Conservation (phyloP, 352 stramenopile genomes). For the Globisporangium yorkense region DNA sequence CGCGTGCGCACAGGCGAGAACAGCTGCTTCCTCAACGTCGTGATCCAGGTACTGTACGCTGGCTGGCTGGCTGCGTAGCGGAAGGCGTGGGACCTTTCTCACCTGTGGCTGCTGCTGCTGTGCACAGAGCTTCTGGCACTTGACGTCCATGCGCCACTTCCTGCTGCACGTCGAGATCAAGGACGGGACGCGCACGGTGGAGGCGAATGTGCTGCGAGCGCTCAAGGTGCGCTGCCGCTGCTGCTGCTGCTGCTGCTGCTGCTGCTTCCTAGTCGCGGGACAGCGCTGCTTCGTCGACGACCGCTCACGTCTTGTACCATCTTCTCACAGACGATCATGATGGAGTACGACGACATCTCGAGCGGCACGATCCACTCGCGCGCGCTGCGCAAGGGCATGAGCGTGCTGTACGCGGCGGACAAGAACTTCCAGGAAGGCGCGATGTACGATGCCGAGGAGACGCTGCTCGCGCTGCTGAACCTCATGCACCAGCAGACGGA, state of each 20-base stretch:
- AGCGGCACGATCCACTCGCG: slow-evolving; percentile 73
- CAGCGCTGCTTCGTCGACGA: too few species aligned
- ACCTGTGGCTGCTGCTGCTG: background rate
- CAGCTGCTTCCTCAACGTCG: slow-evolving; percentile 89
- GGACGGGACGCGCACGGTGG: slow-evolving; percentile 55
- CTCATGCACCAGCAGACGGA: slow-evolving; percentile 86
- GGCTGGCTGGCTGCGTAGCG: background rate
- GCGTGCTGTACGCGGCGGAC: slow-evolving; percentile 74
- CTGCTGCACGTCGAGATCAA: slow-evolving; percentile 85
- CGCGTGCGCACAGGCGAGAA: slow-evolving; percentile 55
- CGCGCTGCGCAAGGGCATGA: slow-evolving; percentile 77
- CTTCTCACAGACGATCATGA: slow-evolving; percentile 54
- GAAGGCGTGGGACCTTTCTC: background rate
- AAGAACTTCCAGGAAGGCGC: slow-evolving; percentile 84
- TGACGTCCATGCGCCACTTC: slow-evolving; percentile 83
- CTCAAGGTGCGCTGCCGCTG: slow-evolving; percentile 31
- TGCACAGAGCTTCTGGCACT: slow-evolving; percentile 83
- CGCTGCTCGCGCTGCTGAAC: slow-evolving; percentile 74
- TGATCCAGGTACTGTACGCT: slow-evolving; percentile 42
- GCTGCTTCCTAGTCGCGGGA: too few species aligned
- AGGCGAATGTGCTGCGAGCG: slow-evolving; percentile 70
- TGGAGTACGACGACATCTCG: slow-evolving; percentile 78
- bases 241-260: background rate
- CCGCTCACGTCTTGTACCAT: background rate
- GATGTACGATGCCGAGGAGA: slow-evolving; percentile 88